Percentiles rank a stretch among this genome's conserved stretches.
These are phyloP conservation scores for Ogataea degrootiae DNA, from an alignment of 805 yeast genomes.

Conservation along the genomic window DNA sequence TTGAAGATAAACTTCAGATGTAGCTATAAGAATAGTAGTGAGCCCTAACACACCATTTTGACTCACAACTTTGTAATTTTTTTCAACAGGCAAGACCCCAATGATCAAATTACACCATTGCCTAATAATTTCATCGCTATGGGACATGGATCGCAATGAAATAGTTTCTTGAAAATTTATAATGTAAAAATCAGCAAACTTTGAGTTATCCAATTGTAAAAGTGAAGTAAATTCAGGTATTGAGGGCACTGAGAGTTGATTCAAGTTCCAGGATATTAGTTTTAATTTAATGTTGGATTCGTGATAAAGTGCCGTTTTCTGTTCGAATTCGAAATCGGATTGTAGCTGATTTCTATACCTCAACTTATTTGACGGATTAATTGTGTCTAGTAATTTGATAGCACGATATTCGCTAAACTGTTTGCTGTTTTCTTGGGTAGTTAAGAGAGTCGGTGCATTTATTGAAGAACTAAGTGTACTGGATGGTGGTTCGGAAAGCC, in stretches of 20 bases:
- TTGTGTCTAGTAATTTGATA: conserved; percentile 11
- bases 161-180: conserved; percentile 48
- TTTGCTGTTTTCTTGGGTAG: neutral
- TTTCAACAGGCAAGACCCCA: conserved; percentile 16
- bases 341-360: conserved; percentile 16
- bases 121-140: conserved; percentile 29
- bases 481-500: too few relatives aligned
- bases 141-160: conserved; percentile 40
- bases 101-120: conserved; percentile 31
- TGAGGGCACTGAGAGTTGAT: conserved; percentile 15
- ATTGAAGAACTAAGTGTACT: neutral
- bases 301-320: conserved; percentile 1
- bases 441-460: neutral
- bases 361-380: conserved; percentile 27
- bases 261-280: conserved; percentile 37
- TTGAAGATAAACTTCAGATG: conserved; percentile 29
- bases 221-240: conserved; percentile 13
- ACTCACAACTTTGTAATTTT: conserved; percentile 32
- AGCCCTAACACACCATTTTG: conserved; percentile 50
- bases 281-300: conserved; percentile 17
- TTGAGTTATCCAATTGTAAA: conserved; percentile 4
- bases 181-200: conserved; percentile 33
- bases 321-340: conserved; percentile 15
- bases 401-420: conserved; percentile 4
- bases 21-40: conserved; percentile 41